Evolutionary conservation across 2,329 filamentous ascomycete species (phyloP), one percentile per base, ranked within the genome.

Genomic region (Penicillium polonicum): DNA sequence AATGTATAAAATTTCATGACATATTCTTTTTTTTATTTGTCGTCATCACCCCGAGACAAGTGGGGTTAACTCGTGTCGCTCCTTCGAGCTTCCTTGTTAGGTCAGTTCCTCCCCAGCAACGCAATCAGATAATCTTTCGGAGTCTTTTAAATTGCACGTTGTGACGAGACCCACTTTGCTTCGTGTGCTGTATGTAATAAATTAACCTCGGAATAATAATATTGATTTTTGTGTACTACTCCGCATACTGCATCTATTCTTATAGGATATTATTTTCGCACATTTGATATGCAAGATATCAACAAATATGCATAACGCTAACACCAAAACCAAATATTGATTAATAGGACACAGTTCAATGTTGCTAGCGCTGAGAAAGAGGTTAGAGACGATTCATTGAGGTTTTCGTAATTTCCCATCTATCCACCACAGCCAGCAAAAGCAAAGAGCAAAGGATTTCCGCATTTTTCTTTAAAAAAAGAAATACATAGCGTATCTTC

Each of bases 1-100:
- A 53, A 48, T 53, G 48, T 57, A 53, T 43, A 46, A 57, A 57
- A 48, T 35, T 45, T 29, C 21, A 53, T 27, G 35, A 19, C 3
- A 41, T 42, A 6, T 25, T 19, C 2, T 13, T 33, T 52, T 27
- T 27, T 17, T 41, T 19, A 23, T 29, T 48, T 52, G 27, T 41
- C 55, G 12, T 33, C 33, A 46, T 52, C 42, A 39, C 23, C 21
- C 19, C 19, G 19, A 42, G 42, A 53, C 23, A 53, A 33, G 54
- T 53, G 49, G 49, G 33, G 39, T 35, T 52, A 45, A 12, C 17
- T 43, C 45, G 23, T 35, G n/a, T 48, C 5, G 8, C 17, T 51
- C 46, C 46, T 35, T 27, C 9, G 9, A 41, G 17, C 19, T 49
- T 36, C 15, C 33, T 42, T 31, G 8, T 51, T 23, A 10, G 23